These are phyloP conservation scores for Tilletia walkeri DNA, from an alignment of 1,284 basidiomycete genomes.

Conservation along the genomic window DNA sequence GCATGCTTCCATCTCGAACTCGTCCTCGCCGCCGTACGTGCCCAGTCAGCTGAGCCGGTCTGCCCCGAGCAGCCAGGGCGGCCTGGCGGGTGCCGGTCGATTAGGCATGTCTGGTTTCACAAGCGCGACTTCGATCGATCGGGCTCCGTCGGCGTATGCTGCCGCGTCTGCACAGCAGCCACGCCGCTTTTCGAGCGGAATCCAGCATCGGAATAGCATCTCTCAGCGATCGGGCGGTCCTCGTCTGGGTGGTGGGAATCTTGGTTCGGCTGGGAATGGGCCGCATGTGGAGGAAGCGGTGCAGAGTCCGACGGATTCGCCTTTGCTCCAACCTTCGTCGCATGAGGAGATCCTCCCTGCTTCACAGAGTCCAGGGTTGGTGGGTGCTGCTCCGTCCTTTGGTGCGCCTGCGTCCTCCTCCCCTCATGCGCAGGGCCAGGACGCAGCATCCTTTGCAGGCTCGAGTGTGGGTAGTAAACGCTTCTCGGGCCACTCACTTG, in stretches of 20 bases:
- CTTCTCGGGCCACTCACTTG: neutral
- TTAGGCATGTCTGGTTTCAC: neutral
- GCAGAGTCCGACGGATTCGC: neutral
- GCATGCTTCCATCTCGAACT: neutral
- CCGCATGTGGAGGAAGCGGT: neutral
- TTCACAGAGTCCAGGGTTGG: neutral
- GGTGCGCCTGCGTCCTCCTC: neutral
- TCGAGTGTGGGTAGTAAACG: neutral
- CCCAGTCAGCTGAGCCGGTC: neutral
- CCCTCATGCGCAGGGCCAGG: neutral
- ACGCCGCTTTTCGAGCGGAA: neutral
- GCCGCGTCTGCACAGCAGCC: neutral
- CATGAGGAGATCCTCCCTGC: neutral
- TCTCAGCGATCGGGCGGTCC: too few species aligned
- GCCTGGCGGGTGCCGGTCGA: neutral
- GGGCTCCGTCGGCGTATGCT: neutral
- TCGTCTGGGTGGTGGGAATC: too few species aligned
- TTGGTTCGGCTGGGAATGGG: neutral
- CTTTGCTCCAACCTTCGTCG: neutral
- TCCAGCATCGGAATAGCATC: neutral
- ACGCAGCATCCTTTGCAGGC: neutral
- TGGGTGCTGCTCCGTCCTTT: neutral
- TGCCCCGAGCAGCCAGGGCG: neutral
- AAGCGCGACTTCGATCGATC: neutral
- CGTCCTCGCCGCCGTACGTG: neutral